phyloP scores from a whole-genome alignment of 1,284 basidiomycete species.

The Irpex rosettiformis region DNA sequence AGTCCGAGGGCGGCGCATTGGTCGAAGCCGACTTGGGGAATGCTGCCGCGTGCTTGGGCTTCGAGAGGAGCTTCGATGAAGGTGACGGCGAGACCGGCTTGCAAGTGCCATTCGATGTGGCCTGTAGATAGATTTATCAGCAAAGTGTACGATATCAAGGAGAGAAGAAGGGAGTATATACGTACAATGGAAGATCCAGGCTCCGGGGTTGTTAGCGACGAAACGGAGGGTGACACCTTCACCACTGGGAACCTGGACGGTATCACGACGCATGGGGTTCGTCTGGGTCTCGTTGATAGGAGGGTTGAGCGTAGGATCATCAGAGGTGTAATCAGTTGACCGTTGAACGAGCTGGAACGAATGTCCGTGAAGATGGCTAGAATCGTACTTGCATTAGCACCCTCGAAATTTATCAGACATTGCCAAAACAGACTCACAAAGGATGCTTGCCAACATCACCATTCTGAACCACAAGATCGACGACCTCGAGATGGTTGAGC shows the following conservation, averaged over 20 bases:
- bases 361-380: conserved; percentile 81
- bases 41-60: conserved; percentile 44
- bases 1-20: conserved; percentile 68
- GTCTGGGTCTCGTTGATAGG: conserved; percentile 68
- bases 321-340: conserved; percentile 69
- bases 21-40: conserved; percentile 57
- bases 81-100: conserved; percentile 74
- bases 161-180: conserved; percentile 14
- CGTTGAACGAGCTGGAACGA: conserved; percentile 78
- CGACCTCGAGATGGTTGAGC: conserved; percentile 68
- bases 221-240: conserved; percentile 65
- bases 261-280: conserved; percentile 88
- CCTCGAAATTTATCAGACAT: neutral
- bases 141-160: neutral
- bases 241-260: conserved; percentile 59
- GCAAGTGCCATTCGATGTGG: conserved; percentile 82
- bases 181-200: conserved; percentile 80
- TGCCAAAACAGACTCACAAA: conserved; percentile 53
- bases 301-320: conserved; percentile 79
- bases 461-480: conserved; percentile 84
- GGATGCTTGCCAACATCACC: conserved; percentile 76
- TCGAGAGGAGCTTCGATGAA: conserved; percentile 74
- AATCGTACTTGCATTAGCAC: neutral
- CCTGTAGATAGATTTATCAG: conserved; percentile 35
- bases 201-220: conserved; percentile 79